Evolutionary conservation across 495 filamentous ascomycete species (phyloP), one percentile per base, ranked within the genome.

Genomic region (Penicillium chermesinum): DNA sequence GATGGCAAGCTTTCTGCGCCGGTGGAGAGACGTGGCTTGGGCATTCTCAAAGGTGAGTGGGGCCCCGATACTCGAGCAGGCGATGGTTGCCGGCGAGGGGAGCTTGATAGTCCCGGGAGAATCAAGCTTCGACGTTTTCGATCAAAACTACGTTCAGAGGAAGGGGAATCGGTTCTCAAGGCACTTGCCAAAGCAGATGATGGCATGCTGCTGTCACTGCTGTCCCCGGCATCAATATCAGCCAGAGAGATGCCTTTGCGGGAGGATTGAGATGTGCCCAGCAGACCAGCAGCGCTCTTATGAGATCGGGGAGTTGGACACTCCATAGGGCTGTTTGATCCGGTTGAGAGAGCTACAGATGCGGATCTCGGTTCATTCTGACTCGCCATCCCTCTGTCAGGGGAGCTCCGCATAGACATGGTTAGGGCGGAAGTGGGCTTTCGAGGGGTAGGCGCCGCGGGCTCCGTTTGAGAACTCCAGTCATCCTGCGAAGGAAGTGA

Each of bases 151-250:
- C 85, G 79, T 46, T 96, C 93, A 18, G 91, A 95, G 48, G 85
- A 84, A 6, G 93, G 93, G 7, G 94, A 97, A 50, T 96, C 90
- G 4, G 88, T 91, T 49, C 88, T 80, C 46, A 76, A 70, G 1
- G 75, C 77, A 14, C 83, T 75, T 0, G 87, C 79, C 48, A 88
- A 74, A 14, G 83, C 69, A n/a, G 87, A 87, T 1, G 87, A 88
- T n/a, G 89, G 90, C 21, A 86, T 76, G 62, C 91, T 96, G 54
- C 85, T 87, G 64, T 96, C 94, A 63, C 93, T 95, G 44, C 88
- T 77, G 27, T 84, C 81, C 32, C 76, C 81, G 10, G 84, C 69
- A 62, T 95, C 91, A 51, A 85, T 88, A 49, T 95, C 89, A 32
- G 86, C 71, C 15, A 87, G 72, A 30, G 89, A 73, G 1, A 89